Base-by-base conservation (phyloP, 164 flowering plant genomes). In the Sextonia rubra region DNA sequence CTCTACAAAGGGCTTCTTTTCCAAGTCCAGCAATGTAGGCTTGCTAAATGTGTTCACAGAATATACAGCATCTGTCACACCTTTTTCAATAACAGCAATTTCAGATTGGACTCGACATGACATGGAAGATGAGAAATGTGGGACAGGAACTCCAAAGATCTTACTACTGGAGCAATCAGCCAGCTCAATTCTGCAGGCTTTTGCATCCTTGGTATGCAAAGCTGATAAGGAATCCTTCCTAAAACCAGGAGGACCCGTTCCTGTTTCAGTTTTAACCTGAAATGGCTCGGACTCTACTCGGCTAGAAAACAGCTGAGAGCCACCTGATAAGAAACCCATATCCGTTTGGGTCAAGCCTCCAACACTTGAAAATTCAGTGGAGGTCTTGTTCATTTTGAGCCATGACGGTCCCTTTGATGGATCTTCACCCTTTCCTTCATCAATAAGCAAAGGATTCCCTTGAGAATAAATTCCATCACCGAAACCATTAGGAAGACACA, bases 121-220 rank as follows among this genome's bases (percentile, higher is more conserved):
- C 66, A 77, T 74, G 52, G 77, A 30, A 18, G 76, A 37, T 68
- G 75, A 76, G 27, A 27, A 66, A 68, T 70, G 86, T 70, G n/a
- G 76, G 80, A 88, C 81, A 47, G 97, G 83, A 83, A 87, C 66
- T n/a, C 96, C 94, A 71, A 86, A 78, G 78, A 86, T 83, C 74
- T 87, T 90, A 65, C 69, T 78, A 66, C 77, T 55, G 20, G 73
- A 76, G 32, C 74, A 30, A 64, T 79, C 81, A 52, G 66, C 70
- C 8, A 12, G 37, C 73, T 83, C 82, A 37, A n/a, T 47, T 73
- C 56, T 80, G 48, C 77, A 68, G 3, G 73, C 23, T 44, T 74
- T 84, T 68, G 55, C 66, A 73, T 76, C 73, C 73, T 67, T 62
- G 12, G 75, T 47, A 76, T 71, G 66, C 52, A 86, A 74, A 68